These are phyloP conservation scores for Grigorovia transvaalensis DNA, from an alignment of 805 yeast genomes.

Conservation along the genomic window DNA sequence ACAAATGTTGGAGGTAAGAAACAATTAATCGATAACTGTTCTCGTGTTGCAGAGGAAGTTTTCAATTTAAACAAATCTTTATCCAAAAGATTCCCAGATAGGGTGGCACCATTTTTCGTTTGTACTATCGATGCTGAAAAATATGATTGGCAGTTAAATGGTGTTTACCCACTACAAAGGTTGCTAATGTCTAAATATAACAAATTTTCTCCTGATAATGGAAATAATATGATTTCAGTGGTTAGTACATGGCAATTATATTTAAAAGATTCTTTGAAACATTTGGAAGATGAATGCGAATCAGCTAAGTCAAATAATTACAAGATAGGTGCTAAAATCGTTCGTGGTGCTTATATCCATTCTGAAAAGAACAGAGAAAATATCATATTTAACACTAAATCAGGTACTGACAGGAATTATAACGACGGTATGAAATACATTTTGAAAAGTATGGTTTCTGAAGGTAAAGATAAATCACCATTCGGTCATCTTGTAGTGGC, in stretches of 20 bases:
- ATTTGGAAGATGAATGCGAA: conserved; percentile 51
- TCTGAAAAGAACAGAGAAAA: conserved; percentile 61
- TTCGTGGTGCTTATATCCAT: conserved; percentile 92
- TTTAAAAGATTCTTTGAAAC: conserved; percentile 55
- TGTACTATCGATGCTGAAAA: conserved; percentile 89
- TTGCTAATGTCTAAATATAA: conserved; percentile 66
- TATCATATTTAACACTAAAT: conserved; percentile 67
- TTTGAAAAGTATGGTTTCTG: conserved; percentile 44
- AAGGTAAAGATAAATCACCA: conserved; percentile 34
- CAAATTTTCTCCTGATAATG: conserved; percentile 4
- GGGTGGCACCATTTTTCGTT: conserved; percentile 62
- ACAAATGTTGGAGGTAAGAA: conserved; percentile 38
- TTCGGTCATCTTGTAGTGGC: conserved; percentile 82
- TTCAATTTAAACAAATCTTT: conserved; percentile 42
- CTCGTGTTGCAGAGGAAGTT: conserved; percentile 48
- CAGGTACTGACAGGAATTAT: conserved; percentile 69
- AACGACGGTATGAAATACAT: conserved; percentile 57
- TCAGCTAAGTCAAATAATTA: conserved; percentile 54
- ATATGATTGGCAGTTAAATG: conserved; percentile 66
- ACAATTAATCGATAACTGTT: conserved; percentile 54
- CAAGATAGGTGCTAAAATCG: conserved; percentile 77
- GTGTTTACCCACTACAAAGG: conserved; percentile 85
- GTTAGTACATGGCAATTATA: conserved; percentile 94
- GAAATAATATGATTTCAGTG: conserved; percentile 37
- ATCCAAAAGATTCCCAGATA: conserved; percentile 44